These are phyloP conservation scores for Ascochyta koolunga DNA, from an alignment of 2,329 filamentous ascomycete species.

Conservation along the genomic window DNA sequence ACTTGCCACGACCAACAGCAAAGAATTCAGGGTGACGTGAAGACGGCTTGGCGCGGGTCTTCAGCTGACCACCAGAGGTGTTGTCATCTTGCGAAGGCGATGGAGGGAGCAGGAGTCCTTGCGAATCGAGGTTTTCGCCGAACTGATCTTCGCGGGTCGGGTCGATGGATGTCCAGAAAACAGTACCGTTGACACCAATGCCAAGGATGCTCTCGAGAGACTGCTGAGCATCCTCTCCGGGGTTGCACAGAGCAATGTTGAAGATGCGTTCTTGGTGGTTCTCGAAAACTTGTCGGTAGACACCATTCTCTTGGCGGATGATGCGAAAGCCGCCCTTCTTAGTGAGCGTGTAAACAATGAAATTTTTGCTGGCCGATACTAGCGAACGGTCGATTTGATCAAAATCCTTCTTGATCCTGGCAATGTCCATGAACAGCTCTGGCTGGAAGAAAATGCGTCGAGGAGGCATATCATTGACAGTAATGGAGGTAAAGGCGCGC, in stretches of 20 bases:
- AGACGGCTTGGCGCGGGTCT: constrained; percentile 91
- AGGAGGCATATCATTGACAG: constrained; percentile 64
- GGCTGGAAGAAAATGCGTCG: constrained; percentile 70
- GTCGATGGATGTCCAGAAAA: constrained; percentile 86
- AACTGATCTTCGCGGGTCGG: constrained; percentile 58
- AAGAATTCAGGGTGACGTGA: constrained; percentile 91
- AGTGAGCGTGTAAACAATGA: constrained; percentile 92
- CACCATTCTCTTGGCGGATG: constrained; percentile 91
- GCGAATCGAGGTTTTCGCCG: constrained; percentile 81
- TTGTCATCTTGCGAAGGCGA: constrained; percentile 87
- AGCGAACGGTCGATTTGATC: constrained; percentile 96
- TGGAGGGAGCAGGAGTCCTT: constrained; percentile 88
- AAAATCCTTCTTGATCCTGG: constrained; percentile 94
- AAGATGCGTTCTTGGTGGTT: constrained; percentile 93
- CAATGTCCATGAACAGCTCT: constrained; percentile 88
- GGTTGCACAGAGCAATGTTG: constrained; percentile 82
- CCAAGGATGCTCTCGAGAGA: constrained; percentile 78
- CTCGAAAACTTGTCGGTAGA: constrained; percentile 89
- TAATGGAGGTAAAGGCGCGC: constrained; percentile 93
- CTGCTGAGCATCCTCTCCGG: constrained; percentile 56
- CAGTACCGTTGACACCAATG: constrained; percentile 90
- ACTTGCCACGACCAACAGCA: constrained; percentile 92
- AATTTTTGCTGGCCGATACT: constrained; percentile 84
- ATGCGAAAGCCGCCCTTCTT: constrained; percentile 92
- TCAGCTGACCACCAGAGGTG: constrained; percentile 87